Evolutionary conservation across 202 grass and related monocot genomes (phyloP).

Genomic region (Schoenoplectus triqueter): DNA sequence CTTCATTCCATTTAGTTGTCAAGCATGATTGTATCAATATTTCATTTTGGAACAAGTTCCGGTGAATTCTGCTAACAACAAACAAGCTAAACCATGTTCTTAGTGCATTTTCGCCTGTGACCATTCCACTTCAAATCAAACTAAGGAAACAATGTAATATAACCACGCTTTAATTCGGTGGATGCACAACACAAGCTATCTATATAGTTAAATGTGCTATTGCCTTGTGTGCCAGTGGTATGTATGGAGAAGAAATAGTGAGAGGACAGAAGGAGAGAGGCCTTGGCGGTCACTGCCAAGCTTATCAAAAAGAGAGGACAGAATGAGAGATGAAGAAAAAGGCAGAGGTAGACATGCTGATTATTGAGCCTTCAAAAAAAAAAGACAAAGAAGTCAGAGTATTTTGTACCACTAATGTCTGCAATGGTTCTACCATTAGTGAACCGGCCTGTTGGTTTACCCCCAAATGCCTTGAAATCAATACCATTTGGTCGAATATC

Average conservation of each 20-base stretch:
- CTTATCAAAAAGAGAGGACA: too few species aligned
- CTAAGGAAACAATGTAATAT: neutral
- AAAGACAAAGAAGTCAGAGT: neutral
- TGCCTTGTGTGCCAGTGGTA: neutral
- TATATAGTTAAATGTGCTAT: neutral
- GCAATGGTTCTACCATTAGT: conserved; percentile 95
- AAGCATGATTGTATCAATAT: neutral
- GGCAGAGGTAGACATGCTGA: neutral
- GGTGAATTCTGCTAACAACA: neutral
- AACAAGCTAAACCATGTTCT: neutral
- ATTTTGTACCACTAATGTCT: conserved; percentile 70
- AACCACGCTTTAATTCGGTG: neutral
- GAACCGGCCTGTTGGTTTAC: conserved; percentile 78
- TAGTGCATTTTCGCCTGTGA: neutral
- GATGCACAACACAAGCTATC: neutral
- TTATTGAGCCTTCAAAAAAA: neutral
- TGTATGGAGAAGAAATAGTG: neutral
- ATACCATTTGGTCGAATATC: conserved; percentile 87
- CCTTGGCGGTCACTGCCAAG: too few species aligned
- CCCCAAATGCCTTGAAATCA: conserved; percentile 81
- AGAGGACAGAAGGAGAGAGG: neutral
- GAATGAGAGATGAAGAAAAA: neutral
- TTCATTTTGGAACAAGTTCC: neutral
- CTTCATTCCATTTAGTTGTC: neutral
- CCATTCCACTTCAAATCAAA: neutral